phyloP scores from a whole-genome alignment of 164 flowering plant species.

The Umbilicus rupestris region DNA sequence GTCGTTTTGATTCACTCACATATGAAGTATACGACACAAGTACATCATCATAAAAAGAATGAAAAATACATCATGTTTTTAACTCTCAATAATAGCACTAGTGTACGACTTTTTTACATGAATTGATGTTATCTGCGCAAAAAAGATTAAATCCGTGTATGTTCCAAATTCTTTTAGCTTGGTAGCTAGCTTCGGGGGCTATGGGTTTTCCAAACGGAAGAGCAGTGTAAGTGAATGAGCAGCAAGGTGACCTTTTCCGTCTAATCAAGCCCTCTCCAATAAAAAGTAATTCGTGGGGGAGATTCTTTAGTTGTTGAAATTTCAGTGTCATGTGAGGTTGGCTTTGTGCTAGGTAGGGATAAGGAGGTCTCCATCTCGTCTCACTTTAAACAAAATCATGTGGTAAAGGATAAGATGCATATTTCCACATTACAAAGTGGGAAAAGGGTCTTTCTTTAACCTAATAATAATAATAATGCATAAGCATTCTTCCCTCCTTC shows the following conservation, averaged over 20 bases:
- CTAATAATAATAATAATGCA: neutral
- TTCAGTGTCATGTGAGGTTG: neutral
- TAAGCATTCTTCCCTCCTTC: neutral
- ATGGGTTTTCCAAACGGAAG: too few species aligned
- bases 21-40: too few species aligned
- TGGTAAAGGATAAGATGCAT: neutral
- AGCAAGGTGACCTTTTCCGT: neutral
- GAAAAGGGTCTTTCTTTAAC: neutral
- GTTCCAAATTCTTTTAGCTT: too few species aligned
- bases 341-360: conserved; percentile 1
- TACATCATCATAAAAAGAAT: too few species aligned
- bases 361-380: conserved; percentile 5
- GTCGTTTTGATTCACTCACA: too few species aligned
- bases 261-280: neutral
- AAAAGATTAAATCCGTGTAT: too few species aligned
- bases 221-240: too few species aligned
- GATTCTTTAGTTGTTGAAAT: neutral
- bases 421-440: conserved; percentile 4
- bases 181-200: too few species aligned
- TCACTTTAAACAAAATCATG: conserved; percentile 2
- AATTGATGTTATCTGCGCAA: too few species aligned
- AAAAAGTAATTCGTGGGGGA: neutral
- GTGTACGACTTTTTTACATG: too few species aligned
- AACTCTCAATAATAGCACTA: too few species aligned
- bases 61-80: too few species aligned